Evolutionary conservation across 192 early-diverging fungal species (phyloP).

Genomic region (Backusella liffmaniae): DNA sequence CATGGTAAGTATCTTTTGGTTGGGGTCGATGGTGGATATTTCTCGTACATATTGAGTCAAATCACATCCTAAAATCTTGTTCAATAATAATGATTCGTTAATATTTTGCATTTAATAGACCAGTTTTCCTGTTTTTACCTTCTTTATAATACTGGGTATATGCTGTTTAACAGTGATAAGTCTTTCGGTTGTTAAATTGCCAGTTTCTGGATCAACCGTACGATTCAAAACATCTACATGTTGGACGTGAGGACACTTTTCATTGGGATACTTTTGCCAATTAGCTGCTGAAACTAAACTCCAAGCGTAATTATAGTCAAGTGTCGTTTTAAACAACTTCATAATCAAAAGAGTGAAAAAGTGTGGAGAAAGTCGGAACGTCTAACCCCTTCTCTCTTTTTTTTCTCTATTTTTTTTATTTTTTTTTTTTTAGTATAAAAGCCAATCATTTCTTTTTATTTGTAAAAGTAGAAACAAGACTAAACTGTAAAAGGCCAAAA

Average conservation of each 20-base stretch:
- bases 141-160: constrained; percentile 75
- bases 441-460: background rate
- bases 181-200: constrained; percentile 88
- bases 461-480: background rate
- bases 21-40: constrained; percentile 84
- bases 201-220: constrained; percentile 78
- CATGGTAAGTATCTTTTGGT: constrained; percentile 68
- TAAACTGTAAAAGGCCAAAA: background rate
- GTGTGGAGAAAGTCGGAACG: background rate
- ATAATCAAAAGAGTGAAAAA: constrained; percentile 37
- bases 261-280: constrained; percentile 99
- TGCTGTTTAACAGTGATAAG: constrained; percentile 86
- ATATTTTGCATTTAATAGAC: background rate
- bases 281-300: constrained; percentile 79
- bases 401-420: background rate
- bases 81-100: background rate
- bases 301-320: constrained; percentile 83
- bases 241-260: constrained; percentile 84
- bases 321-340: constrained; percentile 85
- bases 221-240: constrained; percentile 89
- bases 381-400: background rate
- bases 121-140: constrained; percentile 29
- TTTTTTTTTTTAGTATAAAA: background rate
- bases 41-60: constrained; percentile 86
- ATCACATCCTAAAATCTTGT: constrained; percentile 63